Evolutionary conservation across 2,329 filamentous ascomycete species (phyloP).

Genomic region (Metarhizium sp.): DNA sequence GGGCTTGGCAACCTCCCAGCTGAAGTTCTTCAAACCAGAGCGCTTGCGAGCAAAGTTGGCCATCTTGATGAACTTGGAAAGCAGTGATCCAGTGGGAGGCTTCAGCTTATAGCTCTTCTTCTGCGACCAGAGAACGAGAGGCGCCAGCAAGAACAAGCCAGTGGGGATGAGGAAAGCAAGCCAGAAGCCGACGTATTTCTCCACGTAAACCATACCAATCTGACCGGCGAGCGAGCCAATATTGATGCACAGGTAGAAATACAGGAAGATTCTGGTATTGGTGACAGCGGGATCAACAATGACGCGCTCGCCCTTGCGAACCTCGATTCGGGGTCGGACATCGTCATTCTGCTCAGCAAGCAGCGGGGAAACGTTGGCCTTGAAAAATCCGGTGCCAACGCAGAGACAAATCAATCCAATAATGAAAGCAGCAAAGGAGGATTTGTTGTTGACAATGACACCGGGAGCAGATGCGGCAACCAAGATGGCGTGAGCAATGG

Average conservation of each 20-base stretch:
- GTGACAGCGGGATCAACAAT: conserved; percentile 63
- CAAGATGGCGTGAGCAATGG: conserved; percentile 57
- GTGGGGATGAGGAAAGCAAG: conserved; percentile 61
- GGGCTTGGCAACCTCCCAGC: conserved; percentile 64
- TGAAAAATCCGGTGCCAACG: conserved; percentile 71
- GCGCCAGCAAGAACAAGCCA: conserved; percentile 51
- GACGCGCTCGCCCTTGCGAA: conserved; percentile 52
- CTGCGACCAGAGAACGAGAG: conserved; percentile 50
- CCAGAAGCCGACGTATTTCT: conserved; percentile 71
- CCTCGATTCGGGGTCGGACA: conserved; percentile 46
- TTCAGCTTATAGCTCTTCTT: conserved; percentile 51
- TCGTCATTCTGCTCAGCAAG: conserved; percentile 62
- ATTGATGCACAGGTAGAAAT: conserved; percentile 50
- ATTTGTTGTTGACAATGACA: conserved; percentile 48
- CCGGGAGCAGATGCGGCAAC: conserved; percentile 54
- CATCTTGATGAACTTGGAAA: conserved; percentile 56
- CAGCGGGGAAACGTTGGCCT: conserved; percentile 66
- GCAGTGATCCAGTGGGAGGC: conserved; percentile 63
- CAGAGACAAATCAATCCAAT: conserved; percentile 48
- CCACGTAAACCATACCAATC: conserved; percentile 58
- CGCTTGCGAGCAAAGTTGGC: conserved; percentile 53
- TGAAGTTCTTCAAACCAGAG: conserved; percentile 52
- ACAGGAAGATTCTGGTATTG: conserved; percentile 58
- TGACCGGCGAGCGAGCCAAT: conserved; percentile 50
- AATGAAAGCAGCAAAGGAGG: conserved; percentile 56